Conservation (phyloP, 306 rosid species). For the Prinsepia uniflora region DNA sequence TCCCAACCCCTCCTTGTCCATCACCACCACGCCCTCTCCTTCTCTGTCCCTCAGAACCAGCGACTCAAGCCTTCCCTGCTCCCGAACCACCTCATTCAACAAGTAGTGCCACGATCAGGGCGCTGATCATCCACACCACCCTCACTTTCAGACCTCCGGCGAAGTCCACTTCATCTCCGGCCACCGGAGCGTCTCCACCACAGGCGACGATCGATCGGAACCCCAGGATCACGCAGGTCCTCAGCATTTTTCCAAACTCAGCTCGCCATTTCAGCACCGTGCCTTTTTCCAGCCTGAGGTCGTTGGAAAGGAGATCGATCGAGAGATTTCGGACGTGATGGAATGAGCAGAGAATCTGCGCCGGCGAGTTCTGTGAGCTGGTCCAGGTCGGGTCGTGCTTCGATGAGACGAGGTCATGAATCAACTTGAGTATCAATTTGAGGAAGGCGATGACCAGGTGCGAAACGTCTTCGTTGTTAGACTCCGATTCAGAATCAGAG, state of each 20-base stretch:
- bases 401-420: slow-evolving; percentile 29
- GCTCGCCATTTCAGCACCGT: no score
- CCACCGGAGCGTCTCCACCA: not conserved
- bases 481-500: slow-evolving; percentile 24
- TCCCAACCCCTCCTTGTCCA: slow-evolving; percentile 28
- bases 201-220: slow-evolving; percentile 13
- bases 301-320: slow-evolving; percentile 28
- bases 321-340: slow-evolving; percentile 25
- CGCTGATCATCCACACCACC: slow-evolving; percentile 43
- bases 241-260: no score
- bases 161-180: slow-evolving; percentile 17
- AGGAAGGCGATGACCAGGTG: slow-evolving; percentile 20
- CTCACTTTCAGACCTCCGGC: slow-evolving; percentile 34
- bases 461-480: slow-evolving; percentile 10
- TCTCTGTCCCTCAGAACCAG: slow-evolving; percentile 35
- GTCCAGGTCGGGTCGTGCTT: slow-evolving; percentile 1
- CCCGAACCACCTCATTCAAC: slow-evolving; percentile 33
- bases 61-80: slow-evolving; percentile 29
- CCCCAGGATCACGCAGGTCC: not conserved
- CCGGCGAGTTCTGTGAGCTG: slow-evolving; percentile 30
- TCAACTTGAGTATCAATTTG: slow-evolving; percentile 28
- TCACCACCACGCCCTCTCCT: slow-evolving; percentile 44
- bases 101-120: slow-evolving; percentile 41
- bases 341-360: slow-evolving; percentile 42
- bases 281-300: no score